Evolutionary conservation across 177 flowering plant species (phyloP).

Genomic region (Vitis hybrid): DNA sequence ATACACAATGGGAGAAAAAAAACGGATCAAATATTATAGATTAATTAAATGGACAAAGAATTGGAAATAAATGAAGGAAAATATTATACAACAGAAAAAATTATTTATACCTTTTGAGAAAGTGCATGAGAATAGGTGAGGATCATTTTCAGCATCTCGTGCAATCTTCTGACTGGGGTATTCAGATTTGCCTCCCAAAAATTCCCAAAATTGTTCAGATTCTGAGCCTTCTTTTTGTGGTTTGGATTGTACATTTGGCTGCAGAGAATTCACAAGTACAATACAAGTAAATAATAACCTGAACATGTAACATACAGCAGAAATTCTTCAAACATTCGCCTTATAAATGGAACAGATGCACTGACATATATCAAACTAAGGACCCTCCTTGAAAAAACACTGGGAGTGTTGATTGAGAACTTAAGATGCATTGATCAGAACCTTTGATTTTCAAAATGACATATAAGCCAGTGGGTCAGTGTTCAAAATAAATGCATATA

Average conservation of each 20-base stretch:
- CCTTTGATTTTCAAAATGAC: too few relatives aligned
- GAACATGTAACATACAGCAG: not conserved
- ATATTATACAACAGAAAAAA: not conserved
- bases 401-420: not conserved
- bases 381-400: not conserved
- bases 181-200: slow-evolving; percentile 90
- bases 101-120: slow-evolving; percentile 57
- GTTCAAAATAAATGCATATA: not conserved
- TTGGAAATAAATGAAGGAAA: not conserved
- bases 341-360: too few relatives aligned
- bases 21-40: not conserved
- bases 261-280: slow-evolving; percentile 29
- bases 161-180: slow-evolving; percentile 74
- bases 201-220: slow-evolving; percentile 86
- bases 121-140: slow-evolving; percentile 84
- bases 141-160: slow-evolving; percentile 77
- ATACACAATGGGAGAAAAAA: slow-evolving; percentile 8
- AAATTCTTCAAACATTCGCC: too few relatives aligned
- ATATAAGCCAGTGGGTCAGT: too few relatives aligned
- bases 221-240: slow-evolving; percentile 92
- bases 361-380: too few relatives aligned
- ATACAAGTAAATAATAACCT: slow-evolving; percentile 7
- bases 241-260: slow-evolving; percentile 84
- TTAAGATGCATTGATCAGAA: not conserved
- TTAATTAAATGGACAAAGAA: not conserved